Evolutionary conservation across 1,284 basidiomycete species (phyloP), one percentile per base, ranked within the genome.

Genomic region (Rhodofomes roseus): DNA sequence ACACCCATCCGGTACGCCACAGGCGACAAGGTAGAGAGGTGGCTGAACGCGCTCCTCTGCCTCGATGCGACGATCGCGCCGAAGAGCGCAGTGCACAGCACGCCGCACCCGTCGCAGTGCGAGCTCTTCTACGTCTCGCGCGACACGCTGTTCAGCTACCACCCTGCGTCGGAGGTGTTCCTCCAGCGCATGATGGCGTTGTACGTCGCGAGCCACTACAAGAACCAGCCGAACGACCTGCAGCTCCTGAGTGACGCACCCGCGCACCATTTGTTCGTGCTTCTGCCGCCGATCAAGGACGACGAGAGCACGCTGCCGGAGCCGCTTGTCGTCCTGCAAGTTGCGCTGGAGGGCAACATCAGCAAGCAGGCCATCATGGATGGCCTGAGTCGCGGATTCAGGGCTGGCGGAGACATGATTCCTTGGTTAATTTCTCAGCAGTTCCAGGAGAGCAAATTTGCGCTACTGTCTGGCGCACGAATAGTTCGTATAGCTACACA

Each of bases 161-260:
- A 99, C 73, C 94, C 96, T 0, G 96, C 96, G 4, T 95, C 93
- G 4, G 97, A 99, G 74, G 83, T 92, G 22, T 99, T 99, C 79
- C 81, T 99, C 46, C 97, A 99, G 76, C 87, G 96, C 50, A 95
- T 99, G 91, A 98, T 98, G 95, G 91, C 93, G 5, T 81, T 99
- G 1, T 99, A 98, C 74, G 96, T 99, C 56, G 93, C 96, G 1
- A 91, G 89, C 54, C 97, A 99, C 75, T 99, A 99, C 81, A 99
- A 99, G 76, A 99, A 99, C 75, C 93, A 96, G 71, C 97, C 97
- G 22, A 99, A 99, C 73, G 97, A 99, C 72, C 80, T 99, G 46
- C 96, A 99, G 73, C 85, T 99, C 57, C 86, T 99, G 74, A 94
- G 92, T 8, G 97, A 99, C 70, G 97, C 97, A 0, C 97, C 97